phyloP scores from a whole-genome alignment of 441 rosid species.

The Aquilaria agallochum region DNA sequence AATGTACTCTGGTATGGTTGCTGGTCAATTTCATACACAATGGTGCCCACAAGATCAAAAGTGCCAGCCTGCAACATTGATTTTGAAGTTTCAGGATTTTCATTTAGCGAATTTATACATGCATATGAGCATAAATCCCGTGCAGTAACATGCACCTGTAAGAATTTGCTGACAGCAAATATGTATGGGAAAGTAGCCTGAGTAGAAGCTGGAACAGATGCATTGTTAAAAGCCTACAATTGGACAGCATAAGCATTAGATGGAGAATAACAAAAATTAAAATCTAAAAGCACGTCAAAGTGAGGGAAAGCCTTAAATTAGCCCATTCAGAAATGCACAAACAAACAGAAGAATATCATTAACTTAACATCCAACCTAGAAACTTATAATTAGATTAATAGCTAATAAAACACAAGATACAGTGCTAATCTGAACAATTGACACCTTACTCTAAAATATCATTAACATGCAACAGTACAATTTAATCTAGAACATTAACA shows the following conservation, averaged over 20 bases:
- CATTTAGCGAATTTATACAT: neutral
- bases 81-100: constrained; percentile 7
- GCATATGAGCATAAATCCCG: constrained; percentile 3
- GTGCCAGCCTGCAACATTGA: constrained; percentile 70
- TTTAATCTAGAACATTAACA: no score
- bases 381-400: no score
- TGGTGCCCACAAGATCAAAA: constrained; percentile 93
- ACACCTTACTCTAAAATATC: no score
- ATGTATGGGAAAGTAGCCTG: constrained; percentile 90
- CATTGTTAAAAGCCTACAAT: constrained; percentile 83
- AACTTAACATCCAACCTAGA: no score
- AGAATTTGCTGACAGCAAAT: constrained; percentile 86
- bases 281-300: no score
- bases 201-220: constrained; percentile 71
- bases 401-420: no score
- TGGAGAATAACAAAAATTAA: no score
- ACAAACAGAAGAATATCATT: no score
- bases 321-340: no score
- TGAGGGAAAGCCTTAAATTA: no score
- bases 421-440: no score
- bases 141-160: constrained; percentile 57
- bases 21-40: constrained; percentile 77
- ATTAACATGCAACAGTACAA: no score
- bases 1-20: constrained; percentile 76
- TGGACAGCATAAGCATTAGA: constrained; percentile 1